Base-by-base conservation (phyloP, 352 stramenopile species). In the Globisporangium uncinulatum region DNA sequence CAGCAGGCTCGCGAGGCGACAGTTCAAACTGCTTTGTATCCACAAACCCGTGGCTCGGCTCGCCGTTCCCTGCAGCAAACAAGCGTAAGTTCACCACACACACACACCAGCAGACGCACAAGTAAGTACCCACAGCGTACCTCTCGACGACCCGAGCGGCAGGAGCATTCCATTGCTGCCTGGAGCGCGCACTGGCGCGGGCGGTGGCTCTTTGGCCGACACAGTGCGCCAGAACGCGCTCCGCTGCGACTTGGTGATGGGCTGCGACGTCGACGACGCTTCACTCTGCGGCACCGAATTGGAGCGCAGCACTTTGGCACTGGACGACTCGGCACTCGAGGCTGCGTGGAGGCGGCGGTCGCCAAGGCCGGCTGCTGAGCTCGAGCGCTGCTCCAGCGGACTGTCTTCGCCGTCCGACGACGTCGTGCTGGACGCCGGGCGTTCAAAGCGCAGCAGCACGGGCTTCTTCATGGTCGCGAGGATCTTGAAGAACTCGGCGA, bases 401-500 rank as follows among this genome's bases (percentile, higher is more conserved):
- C 70, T 67, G 49, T 83, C 52, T 41, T 68, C 76, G 24, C 79
- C 73, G 39, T 84, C 73, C 1, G 74, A 83, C 17, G 67, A 74
- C 31, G 74, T 74, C 21, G 76, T 83, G 44, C 64, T 72, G 37
- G 65, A 71, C n/a, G 61, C 64, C 9, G 78, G 48, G 4, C 77
- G 79, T 59, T 92, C 80, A 53, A 95, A 95, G 6, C 85, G 85
- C 39, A 95, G 64, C 47, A 95, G 56, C 51, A 95, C 85, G 29
- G 85, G 85, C 63, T 95, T 94, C 67, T 95, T 92, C 82, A 93
- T 95, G 20, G 85, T 95, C 39, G 85, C 79, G 39, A 95, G 67
- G 50, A 95, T 92, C 71, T 92, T 92, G 69, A 95, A 91, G 70
- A 95, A 95, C 61, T 93, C 84, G 13, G 81, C 83, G 56, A 95